These are phyloP conservation scores for Penicillium sp. DNA, from an alignment of 2,329 filamentous ascomycete species.

Conservation along the genomic window DNA sequence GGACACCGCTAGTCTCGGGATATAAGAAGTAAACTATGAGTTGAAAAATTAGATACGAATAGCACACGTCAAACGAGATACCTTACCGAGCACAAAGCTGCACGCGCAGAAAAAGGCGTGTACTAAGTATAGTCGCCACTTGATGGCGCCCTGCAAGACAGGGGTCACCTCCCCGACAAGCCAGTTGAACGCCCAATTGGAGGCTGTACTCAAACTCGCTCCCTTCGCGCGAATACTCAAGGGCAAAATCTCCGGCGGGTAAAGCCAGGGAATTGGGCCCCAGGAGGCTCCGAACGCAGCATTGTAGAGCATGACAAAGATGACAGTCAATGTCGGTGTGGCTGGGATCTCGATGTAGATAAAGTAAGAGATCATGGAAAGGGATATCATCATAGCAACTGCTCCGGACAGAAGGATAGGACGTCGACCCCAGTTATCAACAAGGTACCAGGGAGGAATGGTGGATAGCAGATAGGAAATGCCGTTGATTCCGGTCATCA, in stretches of 20 bases:
- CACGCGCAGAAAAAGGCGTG: constrained; percentile 96
- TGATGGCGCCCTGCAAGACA: constrained; percentile 84
- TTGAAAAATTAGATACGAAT: constrained; percentile 5
- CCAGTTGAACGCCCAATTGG: constrained; percentile 99
- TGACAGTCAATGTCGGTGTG: constrained; percentile 81
- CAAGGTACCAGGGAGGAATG: constrained; percentile 94
- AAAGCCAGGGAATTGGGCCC: constrained; percentile 97
- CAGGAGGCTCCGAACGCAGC: constrained; percentile 95
- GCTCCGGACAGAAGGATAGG: constrained; percentile 88
- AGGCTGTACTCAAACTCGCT: constrained; percentile 89
- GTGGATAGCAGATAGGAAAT: constrained; percentile 89
- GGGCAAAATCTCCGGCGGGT: constrained; percentile 97
- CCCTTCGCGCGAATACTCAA: constrained; percentile 96
- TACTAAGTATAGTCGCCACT: constrained; percentile 89
- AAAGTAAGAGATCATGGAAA: constrained; percentile 92
- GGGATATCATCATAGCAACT: constrained; percentile 80
- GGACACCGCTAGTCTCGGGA: constrained; percentile 91
- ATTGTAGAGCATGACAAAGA: constrained; percentile 98
- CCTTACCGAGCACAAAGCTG: constrained; percentile 89
- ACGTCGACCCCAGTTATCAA: constrained; percentile 86
- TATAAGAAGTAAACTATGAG: constrained; percentile 88
- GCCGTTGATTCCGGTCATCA: constrained; percentile 97
- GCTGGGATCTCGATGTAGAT: constrained; percentile 75
- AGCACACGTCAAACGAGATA: constrained; percentile 35
- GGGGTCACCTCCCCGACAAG: constrained; percentile 94